Evolutionary conservation across 1,139 yeast species (phyloP), one percentile per base, ranked within the genome.

Genomic region (Candida sp.): DNA sequence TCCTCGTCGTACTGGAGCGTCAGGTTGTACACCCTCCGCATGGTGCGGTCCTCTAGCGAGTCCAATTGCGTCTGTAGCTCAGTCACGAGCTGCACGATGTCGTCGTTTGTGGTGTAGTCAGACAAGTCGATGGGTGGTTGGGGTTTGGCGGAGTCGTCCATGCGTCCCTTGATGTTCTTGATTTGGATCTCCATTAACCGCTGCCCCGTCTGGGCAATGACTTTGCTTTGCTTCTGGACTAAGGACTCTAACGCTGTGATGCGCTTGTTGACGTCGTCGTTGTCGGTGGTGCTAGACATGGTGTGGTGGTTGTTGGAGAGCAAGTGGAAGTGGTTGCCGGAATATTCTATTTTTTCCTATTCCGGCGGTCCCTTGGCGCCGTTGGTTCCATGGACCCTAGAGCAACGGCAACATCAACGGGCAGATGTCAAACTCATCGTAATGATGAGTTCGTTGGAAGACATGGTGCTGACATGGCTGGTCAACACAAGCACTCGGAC

Each of bases 1-100:
- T 56, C 32, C 47, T 42, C 44, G 66, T 54, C 49, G 57, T 65
- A 3, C 73, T 31, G 33, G 17, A 57, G 30, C 22, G 54, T 45
- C 8, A 54, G 35, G 44, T 56, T 64, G 58, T 78, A 75, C 9
- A 83, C 69, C 62, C 96, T 75, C 57, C 84, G 76, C 45, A 85
- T 79, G 11, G 85, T 76, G 56, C 93, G 76, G 51, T 86, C 88
- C 61, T 88, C 96, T 33, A 87, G 68, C 12, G 73, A 72, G 49
- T 90, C 96, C 60, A 93, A 77, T 69, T 93, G 98, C 5, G 89
- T 88, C 68, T 92, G 98, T 53, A 93, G 72, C 66, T 93, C 98
- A 5, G 92, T 92, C 9, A 92, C 98, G 44, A 90, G 70, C 61
- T 88, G 91, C 1, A 89, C 90, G 22, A 93, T 73, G 62, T 93